A percentile compares a stretch with the other conserved stretches of the same genome.
Evolutionary conservation across 2,329 filamentous ascomycete genomes (phyloP).

Genomic region (Penicillium sp.): DNA sequence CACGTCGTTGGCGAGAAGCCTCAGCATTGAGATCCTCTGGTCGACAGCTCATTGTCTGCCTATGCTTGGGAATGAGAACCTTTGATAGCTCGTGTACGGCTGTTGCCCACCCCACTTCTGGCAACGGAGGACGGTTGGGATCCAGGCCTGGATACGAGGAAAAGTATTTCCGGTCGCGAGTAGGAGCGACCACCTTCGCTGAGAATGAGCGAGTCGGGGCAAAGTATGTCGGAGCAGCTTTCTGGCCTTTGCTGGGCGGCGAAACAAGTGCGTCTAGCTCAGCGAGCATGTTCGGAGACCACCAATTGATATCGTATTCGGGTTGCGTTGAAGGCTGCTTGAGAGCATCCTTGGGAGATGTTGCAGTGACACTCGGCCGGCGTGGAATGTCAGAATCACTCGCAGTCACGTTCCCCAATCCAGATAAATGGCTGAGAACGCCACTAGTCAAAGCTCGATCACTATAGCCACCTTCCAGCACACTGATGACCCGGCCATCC

Average conservation of each 20-base stretch:
- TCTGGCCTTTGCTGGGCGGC: slow-evolving; percentile 53
- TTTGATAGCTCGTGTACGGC: slow-evolving; percentile 82
- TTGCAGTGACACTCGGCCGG: background rate
- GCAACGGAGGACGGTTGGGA: slow-evolving; percentile 62
- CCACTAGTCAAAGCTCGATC: slow-evolving; percentile 86
- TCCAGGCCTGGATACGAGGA: slow-evolving; percentile 47
- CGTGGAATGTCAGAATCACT: slow-evolving; percentile 21
- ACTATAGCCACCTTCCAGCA: slow-evolving; percentile 94
- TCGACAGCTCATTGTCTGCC: slow-evolving; percentile 72
- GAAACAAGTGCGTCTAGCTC: slow-evolving; percentile 63
- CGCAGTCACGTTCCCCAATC: slow-evolving; percentile 59
- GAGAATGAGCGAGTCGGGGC: slow-evolving; percentile 85
- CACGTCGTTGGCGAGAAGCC: slow-evolving; percentile 60
- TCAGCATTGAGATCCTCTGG: slow-evolving; percentile 75
- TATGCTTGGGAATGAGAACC: slow-evolving; percentile 71
- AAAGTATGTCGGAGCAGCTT: slow-evolving; percentile 68
- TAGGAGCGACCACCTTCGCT: slow-evolving; percentile 70
- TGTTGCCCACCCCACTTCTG: slow-evolving; percentile 79
- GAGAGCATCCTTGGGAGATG: slow-evolving; percentile 1
- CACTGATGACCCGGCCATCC: slow-evolving; percentile 84
- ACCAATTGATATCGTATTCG: slow-evolving; percentile 69
- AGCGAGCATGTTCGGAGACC: slow-evolving; percentile 64
- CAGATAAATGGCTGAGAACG: slow-evolving; percentile 83
- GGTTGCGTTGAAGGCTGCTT: slow-evolving; percentile 8
- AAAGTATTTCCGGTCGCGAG: slow-evolving; percentile 51